Evolutionary conservation across 1,284 basidiomycete genomes (phyloP), one percentile per base, ranked within the genome.

Genomic region (Ceratobasidium papillatum): DNA sequence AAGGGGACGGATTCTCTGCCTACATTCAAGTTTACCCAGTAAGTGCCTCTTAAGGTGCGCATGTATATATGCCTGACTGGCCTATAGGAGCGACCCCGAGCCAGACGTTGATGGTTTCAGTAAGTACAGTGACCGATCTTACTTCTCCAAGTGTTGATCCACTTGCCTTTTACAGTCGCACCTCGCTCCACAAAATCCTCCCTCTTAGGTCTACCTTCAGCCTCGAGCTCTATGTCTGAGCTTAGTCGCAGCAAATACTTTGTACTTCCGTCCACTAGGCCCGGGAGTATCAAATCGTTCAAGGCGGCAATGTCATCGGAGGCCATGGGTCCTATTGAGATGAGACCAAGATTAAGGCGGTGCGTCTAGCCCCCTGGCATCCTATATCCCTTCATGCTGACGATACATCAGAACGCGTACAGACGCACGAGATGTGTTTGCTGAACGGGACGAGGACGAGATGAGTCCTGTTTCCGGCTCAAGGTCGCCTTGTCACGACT

Each of bases 21-120:
- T 36, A 73, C 71, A 12, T 63, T 73, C 25, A 73, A 73, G 61
- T 51, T 73, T 27, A 73, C 71, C 14, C 71, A 73, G 71, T 73
- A 45, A 59, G 71, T 54, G 17, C 19, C 36, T 27, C 19, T 19
- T n/a, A n/a, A 11, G 2, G 30, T 32, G 41, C 5, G 65, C 47
- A 49, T 51, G 47, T 25, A 38, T 38, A 45, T 34, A 22, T 71
- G 32, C 49, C 41, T 49, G 12, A 41, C 49, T 22, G 32, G 27
- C 9, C 47, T 22, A n/a, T 22, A 69, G 66, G 12, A 73, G 71
- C n/a, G 71, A 73, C n/a, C 71, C 58, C 34, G 71, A 73, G 49
- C 71, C 71, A 25, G 71, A 73, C 5, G 41, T n/a, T 4, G 59
- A 73, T 9, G 38, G 19, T 32, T 8, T 49, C 4, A 19, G 71